Evolutionary conservation across 352 stramenopile genomes (phyloP), one percentile per base, ranked within the genome.

Genomic region (Globisporangium uncinulatum): DNA sequence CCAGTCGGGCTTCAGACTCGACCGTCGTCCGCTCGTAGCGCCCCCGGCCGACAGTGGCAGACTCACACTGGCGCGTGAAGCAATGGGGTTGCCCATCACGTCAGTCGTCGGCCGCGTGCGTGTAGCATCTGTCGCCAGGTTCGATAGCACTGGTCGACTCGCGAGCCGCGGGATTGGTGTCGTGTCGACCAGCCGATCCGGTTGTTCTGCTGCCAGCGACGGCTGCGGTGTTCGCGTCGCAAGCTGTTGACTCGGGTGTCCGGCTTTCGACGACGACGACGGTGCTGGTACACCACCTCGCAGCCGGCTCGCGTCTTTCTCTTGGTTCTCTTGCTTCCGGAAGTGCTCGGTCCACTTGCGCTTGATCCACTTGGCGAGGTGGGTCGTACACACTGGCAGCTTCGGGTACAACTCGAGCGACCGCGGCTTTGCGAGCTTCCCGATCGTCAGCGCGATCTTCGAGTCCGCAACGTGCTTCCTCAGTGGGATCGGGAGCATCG

Each of bases 361-460:
- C 50, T 83, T 86, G 56, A 92, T 87, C 79, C 79, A 92, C 69
- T 78, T 84, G 6, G 79, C 77, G 32, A 89, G 58, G 24, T 71
- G 68, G 1, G 41, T 59, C 29, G 87, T 71, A 36, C 66, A 74
- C 54, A 68, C 71, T 8, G 82, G 76, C 15, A 87, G 50, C 11
- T 60, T 47, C 29, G 63, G 31, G 56, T 45, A n/a, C 71, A 64
- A 13, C 54, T 77, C 66, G 1, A 66, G 70, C 14, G 76, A 65
- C 6, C 66, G 61, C 6, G 57, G 59, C 55, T 84, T 89, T 42
- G 65, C 61, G 6, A 92, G 46, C 29, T 69, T 69, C 4, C 73
- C 74, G 32, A 92, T 80, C 2, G 78, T 86, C 46, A 76, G 79
- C 11, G 79, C 83, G 58, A 92, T 85, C 15, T 63, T 71, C 4